Conservation (phyloP, 2,329 filamentous ascomycete species). For the Xylaria hypoxylon region DNA sequence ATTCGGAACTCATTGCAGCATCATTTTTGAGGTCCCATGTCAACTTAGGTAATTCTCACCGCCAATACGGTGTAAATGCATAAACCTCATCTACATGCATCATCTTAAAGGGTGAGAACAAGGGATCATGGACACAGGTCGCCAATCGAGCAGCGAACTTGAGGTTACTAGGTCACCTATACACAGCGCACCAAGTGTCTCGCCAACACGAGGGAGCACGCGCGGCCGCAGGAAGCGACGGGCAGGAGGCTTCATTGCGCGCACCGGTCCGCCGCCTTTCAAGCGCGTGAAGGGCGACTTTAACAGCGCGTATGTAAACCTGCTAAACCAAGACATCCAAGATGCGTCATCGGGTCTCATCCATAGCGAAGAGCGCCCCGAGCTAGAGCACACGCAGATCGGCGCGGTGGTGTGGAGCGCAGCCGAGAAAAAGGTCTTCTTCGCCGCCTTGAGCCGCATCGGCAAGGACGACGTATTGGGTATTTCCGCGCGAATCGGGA, state of each 20-base stretch:
- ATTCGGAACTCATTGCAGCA: no score
- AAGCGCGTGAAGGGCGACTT: constrained; percentile 60
- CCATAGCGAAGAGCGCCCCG: constrained; percentile 42
- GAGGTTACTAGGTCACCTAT: background rate
- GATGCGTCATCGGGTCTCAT: constrained; percentile 59
- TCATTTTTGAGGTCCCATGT: no score
- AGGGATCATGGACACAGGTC: constrained; percentile 32
- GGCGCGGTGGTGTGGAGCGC: constrained; percentile 78
- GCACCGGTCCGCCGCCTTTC: constrained; percentile 51
- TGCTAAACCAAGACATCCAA: constrained; percentile 69
- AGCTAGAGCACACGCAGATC: constrained; percentile 65
- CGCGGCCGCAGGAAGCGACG: constrained; percentile 36
- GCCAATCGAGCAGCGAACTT: constrained; percentile 18
- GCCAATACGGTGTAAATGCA: constrained; percentile 28
- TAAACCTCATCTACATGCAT: constrained; percentile 42
- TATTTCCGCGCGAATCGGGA: constrained; percentile 71
- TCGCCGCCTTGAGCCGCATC: constrained; percentile 71
- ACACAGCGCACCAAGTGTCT: constrained; percentile 6
- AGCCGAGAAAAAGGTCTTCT: constrained; percentile 78
- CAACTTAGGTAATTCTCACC: background rate
- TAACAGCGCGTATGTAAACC: constrained; percentile 60
- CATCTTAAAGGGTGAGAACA: background rate
- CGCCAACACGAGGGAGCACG: constrained; percentile 4
- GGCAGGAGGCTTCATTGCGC: constrained; percentile 41
- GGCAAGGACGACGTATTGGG: constrained; percentile 71